A percentile compares a stretch with the other conserved stretches of the same genome.
These are phyloP conservation scores for Claviceps sp. DNA, from an alignment of 2,329 filamentous ascomycete genomes.

Conservation along the genomic window DNA sequence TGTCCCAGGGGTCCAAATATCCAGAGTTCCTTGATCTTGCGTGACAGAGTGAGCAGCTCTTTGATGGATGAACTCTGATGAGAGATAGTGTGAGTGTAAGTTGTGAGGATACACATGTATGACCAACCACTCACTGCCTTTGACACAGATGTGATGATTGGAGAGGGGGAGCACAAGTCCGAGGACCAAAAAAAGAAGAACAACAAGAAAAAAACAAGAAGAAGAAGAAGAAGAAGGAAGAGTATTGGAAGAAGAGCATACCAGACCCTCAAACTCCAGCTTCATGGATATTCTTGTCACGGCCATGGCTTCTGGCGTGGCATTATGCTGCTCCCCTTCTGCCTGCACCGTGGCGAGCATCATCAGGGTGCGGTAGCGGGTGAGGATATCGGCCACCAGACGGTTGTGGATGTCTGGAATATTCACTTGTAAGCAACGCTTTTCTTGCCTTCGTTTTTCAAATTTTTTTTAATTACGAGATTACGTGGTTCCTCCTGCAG, in stretches of 20 bases:
- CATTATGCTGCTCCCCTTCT: constrained; percentile 24
- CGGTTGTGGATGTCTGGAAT: constrained; percentile 29
- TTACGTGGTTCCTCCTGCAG: not conserved
- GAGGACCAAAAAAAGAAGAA: not conserved
- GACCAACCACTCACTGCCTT: too few species aligned
- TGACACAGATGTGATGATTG: too few species aligned
- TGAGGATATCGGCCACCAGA: constrained; percentile 30
- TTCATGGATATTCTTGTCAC: constrained; percentile 30
- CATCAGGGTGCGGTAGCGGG: constrained; percentile 29
- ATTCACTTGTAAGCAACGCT: not conserved
- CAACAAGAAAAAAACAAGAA: too few species aligned
- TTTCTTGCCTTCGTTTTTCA: not conserved
- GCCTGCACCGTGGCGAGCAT: constrained; percentile 30
- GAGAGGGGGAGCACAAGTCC: too few species aligned
- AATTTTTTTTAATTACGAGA: not conserved
- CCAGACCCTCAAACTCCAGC: constrained; percentile 31
- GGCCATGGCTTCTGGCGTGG: constrained; percentile 27
- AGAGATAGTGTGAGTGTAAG: too few species aligned
- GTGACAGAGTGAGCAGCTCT: constrained; percentile 29
- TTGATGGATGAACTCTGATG: constrained; percentile 29
- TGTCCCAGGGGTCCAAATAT: constrained; percentile 28
- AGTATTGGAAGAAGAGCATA: constrained; percentile 8
- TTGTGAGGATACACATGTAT: too few species aligned
- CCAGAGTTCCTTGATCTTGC: constrained; percentile 33
- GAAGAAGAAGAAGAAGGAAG: not conserved